Evolutionary conservation across 2,329 filamentous ascomycete genomes (phyloP).

Genomic region (Cladosporium velox): DNA sequence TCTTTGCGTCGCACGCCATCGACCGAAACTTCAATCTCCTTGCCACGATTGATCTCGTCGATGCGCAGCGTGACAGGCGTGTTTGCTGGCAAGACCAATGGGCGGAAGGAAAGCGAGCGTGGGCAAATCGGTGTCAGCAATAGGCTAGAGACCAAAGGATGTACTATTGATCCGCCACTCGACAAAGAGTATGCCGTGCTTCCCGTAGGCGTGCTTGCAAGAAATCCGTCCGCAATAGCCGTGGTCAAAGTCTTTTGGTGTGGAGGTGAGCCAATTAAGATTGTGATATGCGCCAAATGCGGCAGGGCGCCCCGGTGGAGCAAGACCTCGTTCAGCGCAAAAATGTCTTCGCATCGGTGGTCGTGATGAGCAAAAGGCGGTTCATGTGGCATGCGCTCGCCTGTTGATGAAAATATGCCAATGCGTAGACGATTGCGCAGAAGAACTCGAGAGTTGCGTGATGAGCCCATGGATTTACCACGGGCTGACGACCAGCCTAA

Average conservation of each 20-base stretch:
- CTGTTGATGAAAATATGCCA: constrained; percentile 73
- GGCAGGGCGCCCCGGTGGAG: constrained; percentile 88
- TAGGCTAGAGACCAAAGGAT: constrained; percentile 85
- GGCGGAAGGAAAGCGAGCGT: constrained; percentile 86
- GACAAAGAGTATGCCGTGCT: constrained; percentile 96
- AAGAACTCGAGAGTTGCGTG: constrained; percentile 75
- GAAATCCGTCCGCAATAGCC: constrained; percentile 91
- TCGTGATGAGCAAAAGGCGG: constrained; percentile 36
- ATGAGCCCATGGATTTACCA: constrained; percentile 78
- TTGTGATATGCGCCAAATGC: constrained; percentile 87
- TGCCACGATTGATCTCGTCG: constrained; percentile 60
- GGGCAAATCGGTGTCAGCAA: constrained; percentile 94
- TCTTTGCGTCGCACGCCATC: constrained; percentile 49
- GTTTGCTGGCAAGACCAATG: constrained; percentile 83
- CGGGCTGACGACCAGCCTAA: constrained; percentile 71
- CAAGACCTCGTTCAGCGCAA: constrained; percentile 92
- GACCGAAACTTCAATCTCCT: constrained; percentile 53
- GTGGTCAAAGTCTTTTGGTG: constrained; percentile 82
- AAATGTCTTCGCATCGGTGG: constrained; percentile 49
- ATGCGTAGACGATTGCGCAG: constrained; percentile 86
- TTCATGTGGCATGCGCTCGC: constrained; percentile 49
- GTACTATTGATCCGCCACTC: constrained; percentile 88
- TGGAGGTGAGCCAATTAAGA: constrained; percentile 68
- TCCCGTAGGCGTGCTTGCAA: constrained; percentile 90
- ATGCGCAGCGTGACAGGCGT: constrained; percentile 80